Evolutionary conservation across 257 asterid species (phyloP).

Genomic region (Knoxia roxburghii): DNA sequence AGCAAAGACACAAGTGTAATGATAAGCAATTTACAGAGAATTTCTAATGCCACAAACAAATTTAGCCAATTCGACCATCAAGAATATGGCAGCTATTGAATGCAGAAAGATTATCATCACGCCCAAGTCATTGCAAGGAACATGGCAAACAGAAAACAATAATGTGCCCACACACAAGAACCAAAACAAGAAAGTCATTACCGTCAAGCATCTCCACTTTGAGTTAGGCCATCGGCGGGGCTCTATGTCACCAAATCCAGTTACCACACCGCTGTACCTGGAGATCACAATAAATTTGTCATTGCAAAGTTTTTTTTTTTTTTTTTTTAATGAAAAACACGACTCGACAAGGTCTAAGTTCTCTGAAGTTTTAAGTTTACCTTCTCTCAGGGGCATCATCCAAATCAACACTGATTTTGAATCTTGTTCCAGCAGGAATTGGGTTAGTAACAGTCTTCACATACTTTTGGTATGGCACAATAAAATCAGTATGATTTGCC

Average conservation of each 20-base stretch:
- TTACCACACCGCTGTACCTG: constrained; percentile 92
- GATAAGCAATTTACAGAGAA: neutral
- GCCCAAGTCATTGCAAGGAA: neutral
- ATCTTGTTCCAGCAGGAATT: constrained; percentile 72
- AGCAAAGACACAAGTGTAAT: no score
- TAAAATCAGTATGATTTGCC: constrained; percentile 73
- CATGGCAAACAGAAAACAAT: constrained; percentile 5
- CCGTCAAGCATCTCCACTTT: constrained; percentile 96
- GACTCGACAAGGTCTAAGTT: neutral
- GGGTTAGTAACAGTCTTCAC: constrained; percentile 48
- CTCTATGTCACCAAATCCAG: constrained; percentile 73
- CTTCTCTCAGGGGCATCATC: constrained; percentile 97
- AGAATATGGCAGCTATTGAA: neutral
- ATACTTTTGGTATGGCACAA: constrained; percentile 68
- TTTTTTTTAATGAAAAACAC: neutral
- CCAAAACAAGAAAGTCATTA: constrained; percentile 32
- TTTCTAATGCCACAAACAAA: neutral
- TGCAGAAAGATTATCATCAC: neutral
- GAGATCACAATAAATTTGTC: constrained; percentile 6
- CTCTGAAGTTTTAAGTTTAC: constrained; percentile 23
- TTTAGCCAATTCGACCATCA: neutral
- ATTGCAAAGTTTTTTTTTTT: neutral
- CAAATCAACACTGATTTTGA: constrained; percentile 76
- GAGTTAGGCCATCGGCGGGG: constrained; percentile 85
- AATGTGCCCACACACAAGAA: neutral